These are phyloP conservation scores for Boletus sp. DNA, from an alignment of 768 basidiomycete species.

Conservation along the genomic window DNA sequence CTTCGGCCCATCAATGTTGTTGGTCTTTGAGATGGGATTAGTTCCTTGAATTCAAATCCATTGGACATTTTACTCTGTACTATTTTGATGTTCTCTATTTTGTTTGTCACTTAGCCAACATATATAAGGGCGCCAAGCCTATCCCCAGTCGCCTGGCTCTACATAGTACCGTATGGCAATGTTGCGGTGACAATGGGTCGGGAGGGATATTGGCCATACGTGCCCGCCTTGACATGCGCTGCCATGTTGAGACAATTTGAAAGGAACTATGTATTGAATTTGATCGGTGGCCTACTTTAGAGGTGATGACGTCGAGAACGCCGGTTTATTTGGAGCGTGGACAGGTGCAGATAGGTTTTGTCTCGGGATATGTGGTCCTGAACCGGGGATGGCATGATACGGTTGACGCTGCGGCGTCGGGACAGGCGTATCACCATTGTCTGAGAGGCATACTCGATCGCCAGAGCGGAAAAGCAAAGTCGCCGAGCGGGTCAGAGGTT, in stretches of 20 bases:
- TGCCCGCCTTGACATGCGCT: slow-evolving; percentile 4
- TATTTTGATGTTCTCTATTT: background rate
- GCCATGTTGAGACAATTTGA: background rate
- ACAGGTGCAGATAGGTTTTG: background rate
- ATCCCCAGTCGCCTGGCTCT: background rate
- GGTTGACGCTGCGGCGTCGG: background rate
- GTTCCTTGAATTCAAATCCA: background rate
- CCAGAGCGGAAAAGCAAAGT: background rate
- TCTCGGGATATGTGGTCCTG: too few species aligned
- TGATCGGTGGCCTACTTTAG: background rate
- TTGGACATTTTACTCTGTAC: background rate
- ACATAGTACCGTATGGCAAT: background rate
- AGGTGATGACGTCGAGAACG: background rate
- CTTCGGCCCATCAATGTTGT: background rate
- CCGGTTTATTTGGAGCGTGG: background rate
- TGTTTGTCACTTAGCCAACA: background rate
- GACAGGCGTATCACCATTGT: background rate
- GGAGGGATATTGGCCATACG: slow-evolving; percentile 17
- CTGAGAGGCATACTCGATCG: background rate
- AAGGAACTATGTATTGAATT: background rate
- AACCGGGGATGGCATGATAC: too few species aligned
- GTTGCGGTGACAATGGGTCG: slow-evolving; percentile 13
- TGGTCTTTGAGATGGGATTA: background rate
- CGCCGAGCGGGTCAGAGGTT: background rate
- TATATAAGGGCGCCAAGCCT: background rate